Evolutionary conservation across 2,329 filamentous ascomycete species (phyloP).

Genomic region (Ilyonectria sp.): DNA sequence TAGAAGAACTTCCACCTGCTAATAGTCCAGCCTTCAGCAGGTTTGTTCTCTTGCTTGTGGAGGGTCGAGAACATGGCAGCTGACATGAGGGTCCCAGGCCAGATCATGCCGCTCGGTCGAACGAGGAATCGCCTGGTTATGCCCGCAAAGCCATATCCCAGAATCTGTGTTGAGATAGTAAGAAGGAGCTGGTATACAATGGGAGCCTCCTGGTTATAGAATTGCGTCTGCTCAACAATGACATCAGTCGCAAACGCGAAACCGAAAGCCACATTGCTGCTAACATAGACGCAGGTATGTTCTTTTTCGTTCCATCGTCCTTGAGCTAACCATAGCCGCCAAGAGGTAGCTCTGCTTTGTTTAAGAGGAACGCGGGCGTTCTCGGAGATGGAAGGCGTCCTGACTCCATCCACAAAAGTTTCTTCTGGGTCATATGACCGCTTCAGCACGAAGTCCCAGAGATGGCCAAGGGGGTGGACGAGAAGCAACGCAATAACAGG

Average conservation of each 20-base stretch:
- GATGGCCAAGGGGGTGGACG: slow-evolving; percentile 84
- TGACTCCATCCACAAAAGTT: slow-evolving; percentile 66
- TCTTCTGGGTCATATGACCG: slow-evolving; percentile 67
- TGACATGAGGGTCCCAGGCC: slow-evolving; percentile 90
- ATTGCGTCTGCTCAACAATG: slow-evolving; percentile 90
- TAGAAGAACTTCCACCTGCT: slow-evolving; percentile 90
- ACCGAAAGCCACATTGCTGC: slow-evolving; percentile 90
- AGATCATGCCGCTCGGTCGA: slow-evolving; percentile 90
- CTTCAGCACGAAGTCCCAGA: slow-evolving; percentile 84
- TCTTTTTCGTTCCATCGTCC: slow-evolving; percentile 91
- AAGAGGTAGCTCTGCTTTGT: slow-evolving; percentile 54
- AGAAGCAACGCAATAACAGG: slow-evolving; percentile 90
- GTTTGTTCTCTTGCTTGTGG: slow-evolving; percentile 87
- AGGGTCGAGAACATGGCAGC: slow-evolving; percentile 91
- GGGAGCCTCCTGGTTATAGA: slow-evolving; percentile 86
- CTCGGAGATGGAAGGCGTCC: slow-evolving; percentile 40
- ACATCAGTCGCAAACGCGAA: slow-evolving; percentile 93
- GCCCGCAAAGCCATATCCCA: slow-evolving; percentile 90
- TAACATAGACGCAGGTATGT: slow-evolving; percentile 90
- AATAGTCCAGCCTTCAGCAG: slow-evolving; percentile 86
- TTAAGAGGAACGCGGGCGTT: slow-evolving; percentile 36
- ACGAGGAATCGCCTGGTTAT: slow-evolving; percentile 86
- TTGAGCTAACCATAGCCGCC: slow-evolving; percentile 83
- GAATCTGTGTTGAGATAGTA: slow-evolving; percentile 87
- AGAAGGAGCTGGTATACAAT: slow-evolving; percentile 86